Conservation (phyloP, 2,329 filamentous ascomycete genomes). For the Pseudophaeomoniella oleicola region DNA sequence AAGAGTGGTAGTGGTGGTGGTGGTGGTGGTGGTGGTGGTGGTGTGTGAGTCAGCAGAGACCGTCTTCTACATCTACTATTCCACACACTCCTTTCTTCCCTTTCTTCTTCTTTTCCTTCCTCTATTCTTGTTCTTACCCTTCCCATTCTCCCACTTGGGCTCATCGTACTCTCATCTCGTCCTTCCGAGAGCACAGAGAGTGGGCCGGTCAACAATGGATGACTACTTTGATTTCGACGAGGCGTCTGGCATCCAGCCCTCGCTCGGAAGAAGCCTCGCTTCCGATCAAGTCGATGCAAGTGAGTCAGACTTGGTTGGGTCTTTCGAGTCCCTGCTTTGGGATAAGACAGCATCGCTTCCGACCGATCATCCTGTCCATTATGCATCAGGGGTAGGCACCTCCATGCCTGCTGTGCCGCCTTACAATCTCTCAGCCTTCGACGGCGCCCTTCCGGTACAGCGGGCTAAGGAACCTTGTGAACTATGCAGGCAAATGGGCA, state of each 20-base stretch:
- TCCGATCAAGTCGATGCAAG: conserved; percentile 23
- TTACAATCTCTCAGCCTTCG: conserved; percentile 10
- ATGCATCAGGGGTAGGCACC: conserved; percentile 9
- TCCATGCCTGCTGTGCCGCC: conserved; percentile 9
- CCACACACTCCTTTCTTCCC: not conserved
- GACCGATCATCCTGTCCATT: conserved; percentile 12
- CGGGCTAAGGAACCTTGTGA: conserved; percentile 30
- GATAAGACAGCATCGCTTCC: conserved; percentile 27
- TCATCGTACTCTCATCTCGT: not conserved
- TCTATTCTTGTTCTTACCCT: not conserved
- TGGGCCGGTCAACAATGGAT: conserved; percentile 14
- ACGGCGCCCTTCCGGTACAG: conserved; percentile 26
- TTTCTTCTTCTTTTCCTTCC: not conserved
- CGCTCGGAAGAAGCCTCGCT: conserved; percentile 22
- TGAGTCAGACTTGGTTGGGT: conserved; percentile 21
- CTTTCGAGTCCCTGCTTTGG: conserved; percentile 25
- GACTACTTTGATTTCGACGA: conserved; percentile 34
- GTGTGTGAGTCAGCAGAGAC: not conserved
- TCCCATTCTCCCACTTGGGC: not conserved
- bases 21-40: no score
- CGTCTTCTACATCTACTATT: not conserved
- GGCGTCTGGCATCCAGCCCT: conserved; percentile 22
- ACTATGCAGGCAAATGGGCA: conserved; percentile 29
- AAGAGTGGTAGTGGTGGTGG: no score
- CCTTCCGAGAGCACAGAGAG: not conserved